Base-by-base conservation (phyloP, 1,139 yeast species). In the Kodamaea sp. region DNA sequence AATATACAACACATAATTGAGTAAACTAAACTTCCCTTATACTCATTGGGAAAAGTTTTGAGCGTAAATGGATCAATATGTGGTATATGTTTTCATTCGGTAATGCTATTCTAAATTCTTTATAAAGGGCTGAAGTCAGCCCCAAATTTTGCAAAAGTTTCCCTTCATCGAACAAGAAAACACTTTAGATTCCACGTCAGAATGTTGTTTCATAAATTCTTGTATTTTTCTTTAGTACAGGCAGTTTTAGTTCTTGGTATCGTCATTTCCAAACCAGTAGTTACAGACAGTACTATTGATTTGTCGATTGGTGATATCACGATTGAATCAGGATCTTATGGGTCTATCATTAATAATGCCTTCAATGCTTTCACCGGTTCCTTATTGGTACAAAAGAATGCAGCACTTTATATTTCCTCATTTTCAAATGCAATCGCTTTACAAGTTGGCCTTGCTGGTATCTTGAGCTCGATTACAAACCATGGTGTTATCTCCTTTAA, bases 261-360 rank as follows among this genome's bases (percentile, higher is more conserved):
- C 12, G 22, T 15, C 20, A 15, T 15, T 4, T 4, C 3, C 3
- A 35, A 39, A 23, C 40, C 46, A 42, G 43, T 47, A n/a, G 43
- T 49, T 40, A 46, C 44, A 28, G 20, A 12, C 4, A 43, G 44
- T 34, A 40, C 47, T 7, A 26, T 44, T 12, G 22, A 23, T 10
- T 22, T 40, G 8, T n/a, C 10, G 7, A 31, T 42, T 32, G 52
- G 48, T 4, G 48, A 37, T 20, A 38, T 48, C 8, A 37, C 27
- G 8, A 37, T 51, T 32, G 37, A 39, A 11, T 39, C 49, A 2
- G 46, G 45, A 20, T 50, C 43, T 5, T 43, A 43, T 29, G 46
- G 42, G 38, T 47, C 54, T 8, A 40, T 50, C 24, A 40, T 50
- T 23, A 38, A 48, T 38, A 46, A 47, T 28, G 44, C 46, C 5